Percentiles rank a stretch among this genome's conserved stretches.
Evolutionary conservation across 116 monocot genomes (phyloP).

Genomic region (Posidonia oceanica): DNA sequence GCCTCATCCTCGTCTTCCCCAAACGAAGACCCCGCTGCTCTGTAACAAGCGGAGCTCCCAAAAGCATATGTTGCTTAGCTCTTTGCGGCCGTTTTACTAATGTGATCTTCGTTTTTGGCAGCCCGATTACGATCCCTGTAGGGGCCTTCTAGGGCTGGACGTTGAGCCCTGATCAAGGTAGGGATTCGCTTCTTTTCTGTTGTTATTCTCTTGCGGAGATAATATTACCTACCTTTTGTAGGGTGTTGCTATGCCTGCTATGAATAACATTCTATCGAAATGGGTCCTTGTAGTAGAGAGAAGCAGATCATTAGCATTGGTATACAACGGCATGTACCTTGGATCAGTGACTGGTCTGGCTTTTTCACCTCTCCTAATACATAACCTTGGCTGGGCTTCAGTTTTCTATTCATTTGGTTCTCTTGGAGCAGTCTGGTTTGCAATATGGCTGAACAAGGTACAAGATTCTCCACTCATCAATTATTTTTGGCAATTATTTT

Average conservation of each 20-base stretch:
- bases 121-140: too few relatives aligned
- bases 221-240: constrained; percentile 11
- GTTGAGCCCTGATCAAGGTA: too few relatives aligned
- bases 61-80: too few relatives aligned
- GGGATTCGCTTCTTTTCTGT: too few relatives aligned
- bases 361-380: constrained; percentile 78
- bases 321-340: constrained; percentile 92
- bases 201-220: not conserved
- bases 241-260: constrained; percentile 96
- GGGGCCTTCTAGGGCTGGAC: too few relatives aligned
- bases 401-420: constrained; percentile 85
- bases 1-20: too few relatives aligned
- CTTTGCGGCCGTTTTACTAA: too few relatives aligned
- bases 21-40: too few relatives aligned
- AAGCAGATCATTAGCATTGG: constrained; percentile 79
- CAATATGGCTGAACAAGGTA: constrained; percentile 66
- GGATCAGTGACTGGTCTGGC: constrained; percentile 87
- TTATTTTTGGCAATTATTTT: not conserved
- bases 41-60: too few relatives aligned
- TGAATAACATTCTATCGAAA: constrained; percentile 89
- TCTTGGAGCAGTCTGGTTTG: constrained; percentile 74
- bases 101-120: too few relatives aligned
- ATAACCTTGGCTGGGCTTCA: constrained; percentile 80
- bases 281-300: constrained; percentile 84
- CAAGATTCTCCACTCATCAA: not conserved